phyloP scores from a whole-genome alignment of 1,284 basidiomycete species.

The Xerocomus minutiporus region DNA sequence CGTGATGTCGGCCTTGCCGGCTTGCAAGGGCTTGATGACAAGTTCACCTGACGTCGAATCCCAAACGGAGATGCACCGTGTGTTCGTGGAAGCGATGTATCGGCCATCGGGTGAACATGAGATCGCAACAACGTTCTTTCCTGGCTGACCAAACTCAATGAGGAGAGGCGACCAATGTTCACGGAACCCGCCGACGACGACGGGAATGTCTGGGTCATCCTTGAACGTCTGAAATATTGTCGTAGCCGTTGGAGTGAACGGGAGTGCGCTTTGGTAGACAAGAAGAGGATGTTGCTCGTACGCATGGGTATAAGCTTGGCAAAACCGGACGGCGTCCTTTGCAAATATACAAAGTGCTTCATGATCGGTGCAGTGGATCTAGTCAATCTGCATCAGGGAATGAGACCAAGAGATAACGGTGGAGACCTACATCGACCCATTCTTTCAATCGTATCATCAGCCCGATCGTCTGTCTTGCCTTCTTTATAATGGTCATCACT shows the following conservation, averaged over 20 bases:
- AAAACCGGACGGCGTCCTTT: conserved; percentile 30
- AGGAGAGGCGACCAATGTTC: conserved; percentile 32
- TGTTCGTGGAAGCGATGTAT: conserved; percentile 29
- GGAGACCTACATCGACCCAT: conserved; percentile 26
- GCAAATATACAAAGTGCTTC: conserved; percentile 15
- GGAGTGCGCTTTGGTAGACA: conserved; percentile 33
- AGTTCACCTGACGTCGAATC: conserved; percentile 31
- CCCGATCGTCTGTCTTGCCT: conserved; percentile 32
- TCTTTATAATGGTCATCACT: conserved; percentile 28
- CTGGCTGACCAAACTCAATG: conserved; percentile 24
- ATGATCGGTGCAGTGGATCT: conserved; percentile 17
- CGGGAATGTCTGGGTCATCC: conserved; percentile 20
- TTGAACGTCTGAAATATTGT: conserved; percentile 28
- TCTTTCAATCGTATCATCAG: conserved; percentile 23
- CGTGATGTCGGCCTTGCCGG: conserved; percentile 9
- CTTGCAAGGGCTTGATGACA: conserved; percentile 16
- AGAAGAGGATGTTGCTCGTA: conserved; percentile 35
- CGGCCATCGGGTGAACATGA: conserved; percentile 28
- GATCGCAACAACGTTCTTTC: conserved; percentile 14
- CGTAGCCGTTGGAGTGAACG: conserved; percentile 28
- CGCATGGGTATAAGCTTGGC: conserved; percentile 28
- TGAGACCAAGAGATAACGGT: not conserved
- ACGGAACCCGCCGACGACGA: conserved; percentile 29
- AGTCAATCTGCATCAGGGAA: conserved; percentile 3
- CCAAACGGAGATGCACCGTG: conserved; percentile 23